phyloP scores from a whole-genome alignment of 2,329 filamentous ascomycete species.

The Beauveria asiatica region DNA sequence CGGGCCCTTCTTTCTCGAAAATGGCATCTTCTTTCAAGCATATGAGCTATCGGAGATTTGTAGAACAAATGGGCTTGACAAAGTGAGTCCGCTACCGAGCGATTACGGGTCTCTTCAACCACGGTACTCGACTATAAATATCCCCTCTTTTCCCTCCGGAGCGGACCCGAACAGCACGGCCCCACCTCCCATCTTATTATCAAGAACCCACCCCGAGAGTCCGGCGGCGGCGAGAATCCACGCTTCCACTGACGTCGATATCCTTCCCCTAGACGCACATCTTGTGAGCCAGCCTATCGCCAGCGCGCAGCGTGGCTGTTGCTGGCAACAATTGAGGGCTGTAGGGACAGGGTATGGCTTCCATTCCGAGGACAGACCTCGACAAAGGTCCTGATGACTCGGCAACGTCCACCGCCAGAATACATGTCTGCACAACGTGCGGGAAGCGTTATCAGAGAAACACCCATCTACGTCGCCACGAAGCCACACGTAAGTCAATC shows the following conservation, averaged over 20 bases:
- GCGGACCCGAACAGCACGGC: neutral
- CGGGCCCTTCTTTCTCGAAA: neutral
- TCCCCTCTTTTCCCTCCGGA: neutral
- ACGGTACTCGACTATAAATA: neutral
- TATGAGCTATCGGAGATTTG: neutral
- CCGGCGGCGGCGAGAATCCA: conserved; percentile 3
- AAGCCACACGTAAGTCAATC: conserved; percentile 18
- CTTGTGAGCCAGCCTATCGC: no score
- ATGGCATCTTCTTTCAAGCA: neutral
- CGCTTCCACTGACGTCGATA: neutral
- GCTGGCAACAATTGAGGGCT: neutral
- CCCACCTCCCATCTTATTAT: neutral
- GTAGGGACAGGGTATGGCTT: neutral
- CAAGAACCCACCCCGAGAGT: neutral
- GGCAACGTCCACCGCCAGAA: neutral
- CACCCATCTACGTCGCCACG: conserved; percentile 20
- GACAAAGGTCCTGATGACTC: neutral
- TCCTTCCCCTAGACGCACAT: neutral
- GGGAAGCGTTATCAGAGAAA: conserved; percentile 20
- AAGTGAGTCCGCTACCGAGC: no score
- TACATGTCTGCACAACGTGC: conserved; percentile 15
- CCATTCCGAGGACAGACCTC: neutral
- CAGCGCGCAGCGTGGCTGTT: no score
- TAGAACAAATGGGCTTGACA: no score
- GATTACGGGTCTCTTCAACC: no score